These are phyloP conservation scores for Nicotiana rustica DNA, from an alignment of 305 asterid species.

Conservation along the genomic window DNA sequence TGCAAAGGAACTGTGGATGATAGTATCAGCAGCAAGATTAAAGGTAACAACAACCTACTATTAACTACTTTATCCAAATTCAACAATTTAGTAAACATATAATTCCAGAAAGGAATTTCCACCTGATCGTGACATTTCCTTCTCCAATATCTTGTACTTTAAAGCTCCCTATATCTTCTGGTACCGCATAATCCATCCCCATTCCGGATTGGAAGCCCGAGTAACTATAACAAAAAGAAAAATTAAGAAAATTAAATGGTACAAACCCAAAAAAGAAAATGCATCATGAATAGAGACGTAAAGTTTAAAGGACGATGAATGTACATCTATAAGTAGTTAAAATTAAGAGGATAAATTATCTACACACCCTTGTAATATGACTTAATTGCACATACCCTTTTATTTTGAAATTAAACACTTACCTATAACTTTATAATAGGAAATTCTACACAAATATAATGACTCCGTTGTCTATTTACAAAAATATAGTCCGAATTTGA, in stretches of 20 bases:
- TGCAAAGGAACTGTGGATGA: conserved; percentile 67
- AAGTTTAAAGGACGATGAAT: not conserved
- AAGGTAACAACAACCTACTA: conserved; percentile 8
- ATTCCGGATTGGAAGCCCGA: conserved; percentile 63
- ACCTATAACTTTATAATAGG: too few species aligned
- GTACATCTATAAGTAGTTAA: too few species aligned
- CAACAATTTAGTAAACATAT: not conserved
- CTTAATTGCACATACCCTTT: too few species aligned
- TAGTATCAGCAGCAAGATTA: conserved; percentile 56
- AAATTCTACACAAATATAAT: too few species aligned
- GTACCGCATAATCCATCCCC: conserved; percentile 52
- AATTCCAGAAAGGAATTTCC: conserved; percentile 28
- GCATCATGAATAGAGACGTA: not conserved
- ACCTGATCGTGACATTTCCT: conserved; percentile 89
- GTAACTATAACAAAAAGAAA: conserved; percentile 55
- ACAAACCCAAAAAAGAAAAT: not conserved
- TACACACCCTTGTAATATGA: too few species aligned
- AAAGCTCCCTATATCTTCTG: conserved; percentile 58
- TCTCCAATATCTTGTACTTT: conserved; percentile 86
- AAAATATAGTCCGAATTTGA: not conserved
- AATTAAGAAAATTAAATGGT: not conserved
- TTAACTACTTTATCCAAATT: not conserved
- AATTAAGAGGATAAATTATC: too few species aligned
- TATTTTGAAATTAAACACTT: too few species aligned
- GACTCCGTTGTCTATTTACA: not conserved